Base-by-base conservation (phyloP, 305 asterid genomes). In the Caryopteris hybrid region DNA sequence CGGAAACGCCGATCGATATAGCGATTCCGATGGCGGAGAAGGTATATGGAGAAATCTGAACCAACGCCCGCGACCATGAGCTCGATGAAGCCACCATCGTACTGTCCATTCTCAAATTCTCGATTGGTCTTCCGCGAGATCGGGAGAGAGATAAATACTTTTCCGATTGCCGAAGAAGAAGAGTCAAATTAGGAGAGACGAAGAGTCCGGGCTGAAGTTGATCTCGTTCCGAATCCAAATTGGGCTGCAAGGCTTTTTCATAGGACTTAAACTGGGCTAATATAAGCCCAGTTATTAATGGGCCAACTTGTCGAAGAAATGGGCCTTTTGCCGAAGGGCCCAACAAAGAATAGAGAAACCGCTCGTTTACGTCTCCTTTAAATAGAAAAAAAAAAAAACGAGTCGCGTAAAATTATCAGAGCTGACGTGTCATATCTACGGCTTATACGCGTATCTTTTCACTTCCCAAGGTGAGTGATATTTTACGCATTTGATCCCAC, bases 21-120 rank as follows among this genome's bases (percentile, higher is more conserved):
- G 99, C 96, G 67, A 91, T 93, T 71, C 99, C 97, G 74, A 93
- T 33, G 81, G 99, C 91, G 70, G 96, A 69, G 84, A 88, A 93
- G 64, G 96, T 88, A 80, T 93, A 93, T 0, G 97, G 97, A 56
- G 97, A 93, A 84, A 93, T 88, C 79, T 73, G 86, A 65, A 87
- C 81, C 84, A 90, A 59, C 27, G 99, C 99, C 25, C 78, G 86
- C 17, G 86, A 51, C 99, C 96, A 93, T 51, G 97, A 93, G 75
- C 94, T 83, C 29, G 95, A 79, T 38, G 90, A 81, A 68, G 74
- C 51, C 78, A 75, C 83, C 88, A 86, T 85, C 78, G 75, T 27
- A 42, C 72, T 55, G 55, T 46, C 63, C 66, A 16, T 56, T 3
- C 34, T 11, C 52, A 14, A 36, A 48, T 51, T 54, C 34, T 59